These are phyloP conservation scores for Phytophthora cryptogea DNA, from an alignment of 352 stramenopile species.

Conservation along the genomic window DNA sequence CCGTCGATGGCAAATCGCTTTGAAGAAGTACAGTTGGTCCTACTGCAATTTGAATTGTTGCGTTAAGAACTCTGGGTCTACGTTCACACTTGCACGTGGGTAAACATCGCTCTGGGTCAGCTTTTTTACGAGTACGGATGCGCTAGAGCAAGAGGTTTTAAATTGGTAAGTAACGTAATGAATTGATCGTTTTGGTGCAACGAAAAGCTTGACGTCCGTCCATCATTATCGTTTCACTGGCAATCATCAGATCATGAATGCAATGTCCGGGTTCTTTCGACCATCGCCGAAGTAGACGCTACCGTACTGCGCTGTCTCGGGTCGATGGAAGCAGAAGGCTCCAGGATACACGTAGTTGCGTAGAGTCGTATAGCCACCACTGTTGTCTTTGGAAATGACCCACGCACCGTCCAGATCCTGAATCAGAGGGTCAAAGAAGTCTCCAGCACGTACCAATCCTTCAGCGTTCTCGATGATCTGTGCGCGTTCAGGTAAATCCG, in stretches of 20 bases:
- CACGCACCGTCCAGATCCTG: slow-evolving; percentile 72
- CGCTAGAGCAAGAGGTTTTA: neutral
- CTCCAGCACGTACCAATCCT: slow-evolving; percentile 62
- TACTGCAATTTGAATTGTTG: neutral
- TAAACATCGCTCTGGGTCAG: neutral
- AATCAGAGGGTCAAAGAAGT: slow-evolving; percentile 74
- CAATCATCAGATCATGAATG: slow-evolving; percentile 71
- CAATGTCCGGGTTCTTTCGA: slow-evolving; percentile 72
- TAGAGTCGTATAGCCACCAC: slow-evolving; percentile 56
- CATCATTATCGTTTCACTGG: neutral
- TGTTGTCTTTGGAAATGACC: slow-evolving; percentile 70
- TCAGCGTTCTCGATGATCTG: slow-evolving; percentile 57
- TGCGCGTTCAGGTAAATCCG: slow-evolving; percentile 60
- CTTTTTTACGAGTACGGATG: neutral
- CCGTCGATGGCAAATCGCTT: neutral
- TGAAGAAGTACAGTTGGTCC: neutral
- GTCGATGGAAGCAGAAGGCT: slow-evolving; percentile 67
- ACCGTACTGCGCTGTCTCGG: slow-evolving; percentile 54
- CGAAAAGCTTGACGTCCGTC: neutral
- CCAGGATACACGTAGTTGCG: slow-evolving; percentile 72
- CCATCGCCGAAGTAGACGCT: slow-evolving; percentile 83
- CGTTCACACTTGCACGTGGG: neutral
- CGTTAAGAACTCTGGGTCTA: neutral
- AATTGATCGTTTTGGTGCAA: slow-evolving; percentile 2
- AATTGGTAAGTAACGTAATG: slow-evolving; percentile 6